A percentile compares a stretch with the other conserved stretches of the same genome.
Evolutionary conservation across 805 yeast genomes (phyloP).

Genomic region (Zygoascus ofunaensis): DNA sequence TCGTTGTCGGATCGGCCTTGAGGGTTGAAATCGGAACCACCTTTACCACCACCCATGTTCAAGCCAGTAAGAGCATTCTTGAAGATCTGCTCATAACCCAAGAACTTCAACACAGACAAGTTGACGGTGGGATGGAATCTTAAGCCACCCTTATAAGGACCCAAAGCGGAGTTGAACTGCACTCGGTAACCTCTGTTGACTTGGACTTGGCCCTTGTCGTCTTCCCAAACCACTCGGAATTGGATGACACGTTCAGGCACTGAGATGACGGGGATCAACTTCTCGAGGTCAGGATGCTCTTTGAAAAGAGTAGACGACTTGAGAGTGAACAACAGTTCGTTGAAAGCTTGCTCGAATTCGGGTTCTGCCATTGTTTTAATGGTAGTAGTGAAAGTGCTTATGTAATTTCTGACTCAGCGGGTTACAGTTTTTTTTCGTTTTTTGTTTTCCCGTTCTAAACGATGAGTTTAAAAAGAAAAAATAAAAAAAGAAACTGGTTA

Average conservation of each 20-base stretch:
- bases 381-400: background rate
- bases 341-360: conserved; percentile 97
- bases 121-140: conserved; percentile 97
- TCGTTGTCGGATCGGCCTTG: conserved; percentile 88
- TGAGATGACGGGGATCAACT: conserved; percentile 80
- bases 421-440: too few species aligned
- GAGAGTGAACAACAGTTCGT: conserved; percentile 81
- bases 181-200: conserved; percentile 98
- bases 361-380: conserved; percentile 76
- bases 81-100: conserved; percentile 97
- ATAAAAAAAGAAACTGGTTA: too few species aligned
- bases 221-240: conserved; percentile 97
- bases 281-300: conserved; percentile 82
- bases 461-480: too few species aligned
- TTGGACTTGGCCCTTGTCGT: conserved; percentile 83
- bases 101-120: conserved; percentile 86
- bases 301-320: conserved; percentile 85
- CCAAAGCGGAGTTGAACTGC: conserved; percentile 95
- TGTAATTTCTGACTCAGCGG: too few species aligned
- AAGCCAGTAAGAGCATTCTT: conserved; percentile 96
- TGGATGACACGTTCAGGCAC: conserved; percentile 94
- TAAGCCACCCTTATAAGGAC: conserved; percentile 98
- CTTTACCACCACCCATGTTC: conserved; percentile 99
- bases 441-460: background rate
- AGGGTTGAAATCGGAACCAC: conserved; percentile 97